These are phyloP conservation scores for Vachellia collinsii DNA, from an alignment of 306 rosid genomes.

Conservation along the genomic window DNA sequence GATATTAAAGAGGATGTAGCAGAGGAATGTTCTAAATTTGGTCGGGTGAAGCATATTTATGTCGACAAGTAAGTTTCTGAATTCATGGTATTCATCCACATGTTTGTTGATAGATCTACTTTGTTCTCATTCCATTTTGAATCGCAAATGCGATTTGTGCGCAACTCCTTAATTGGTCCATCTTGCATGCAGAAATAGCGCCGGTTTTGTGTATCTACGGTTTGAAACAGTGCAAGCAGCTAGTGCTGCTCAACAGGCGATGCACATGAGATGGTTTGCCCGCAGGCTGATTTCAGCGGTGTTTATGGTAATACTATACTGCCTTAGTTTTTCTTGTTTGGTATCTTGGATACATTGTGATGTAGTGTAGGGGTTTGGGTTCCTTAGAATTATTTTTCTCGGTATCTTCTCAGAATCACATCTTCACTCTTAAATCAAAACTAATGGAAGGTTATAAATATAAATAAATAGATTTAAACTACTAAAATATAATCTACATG, in stretches of 20 bases:
- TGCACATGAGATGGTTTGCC: constrained; percentile 98
- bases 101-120: neutral
- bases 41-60: constrained; percentile 83
- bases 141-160: neutral
- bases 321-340: neutral
- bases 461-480: no score
- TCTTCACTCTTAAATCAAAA: no score
- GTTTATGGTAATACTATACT: constrained; percentile 65
- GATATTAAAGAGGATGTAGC: constrained; percentile 96
- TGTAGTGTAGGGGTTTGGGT: neutral
- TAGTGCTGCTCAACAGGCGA: constrained; percentile 83
- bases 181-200: constrained; percentile 67
- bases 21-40: constrained; percentile 94
- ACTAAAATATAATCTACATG: no score
- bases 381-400: no score
- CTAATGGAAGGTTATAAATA: no score
- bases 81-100: neutral
- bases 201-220: constrained; percentile 87
- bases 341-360: neutral
- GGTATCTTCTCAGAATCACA: no score
- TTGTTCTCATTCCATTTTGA: neutral
- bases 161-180: constrained; percentile 11
- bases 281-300: constrained; percentile 78
- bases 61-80: constrained; percentile 79
- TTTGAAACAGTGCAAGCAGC: constrained; percentile 86